Evolutionary conservation across 257 asterid species (phyloP), one percentile per base, ranked within the genome.

Genomic region (Plantago elongata): DNA sequence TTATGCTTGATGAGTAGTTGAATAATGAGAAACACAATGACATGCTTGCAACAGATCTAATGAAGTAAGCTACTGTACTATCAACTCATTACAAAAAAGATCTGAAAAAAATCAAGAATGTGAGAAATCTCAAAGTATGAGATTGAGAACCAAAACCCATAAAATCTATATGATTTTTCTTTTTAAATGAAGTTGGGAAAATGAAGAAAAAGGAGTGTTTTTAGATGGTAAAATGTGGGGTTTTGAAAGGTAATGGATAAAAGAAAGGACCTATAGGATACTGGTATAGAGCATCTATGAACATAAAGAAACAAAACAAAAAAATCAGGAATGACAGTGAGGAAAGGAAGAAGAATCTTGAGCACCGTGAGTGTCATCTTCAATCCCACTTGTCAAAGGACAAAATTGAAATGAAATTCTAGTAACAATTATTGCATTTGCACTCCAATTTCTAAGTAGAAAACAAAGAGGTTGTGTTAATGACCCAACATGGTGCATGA

Each of bases 11-110:
- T 51, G 71, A 69, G 65, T 71, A 72, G 60, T 75, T 81, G 75
- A 85, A 69, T 45, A 83, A 57, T 50, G 66, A 75, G 65, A 78
- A 81, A 69, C 75, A 75, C 38, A 70, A 59, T 46, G 81, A 55
- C 91, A 83, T 79, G 42, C 73, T 83, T 71, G 65, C 68, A 72
- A 18, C 52, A 54, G 62, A 69, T 22, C 27, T 22, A 67, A 13
- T 47, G 55, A 51, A 30, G 68, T 30, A 38, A 38, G 46, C 11
- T 59, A 14, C 11, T 15, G 11, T 11, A 17, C 14, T 34, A 27
- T 46, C 40, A 45, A 52, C 17, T 18, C 59, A 62, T 27, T 12
- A 51, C 60, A 12, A 46, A 34, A 7, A 34, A 13, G 27, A 7
- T 34, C 38, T 11, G 4, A 10, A 9, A 29, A 27, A 56, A 7